Conservation (phyloP, 371 early-diverging fungal species). For the Fennellomyces sp. region DNA sequence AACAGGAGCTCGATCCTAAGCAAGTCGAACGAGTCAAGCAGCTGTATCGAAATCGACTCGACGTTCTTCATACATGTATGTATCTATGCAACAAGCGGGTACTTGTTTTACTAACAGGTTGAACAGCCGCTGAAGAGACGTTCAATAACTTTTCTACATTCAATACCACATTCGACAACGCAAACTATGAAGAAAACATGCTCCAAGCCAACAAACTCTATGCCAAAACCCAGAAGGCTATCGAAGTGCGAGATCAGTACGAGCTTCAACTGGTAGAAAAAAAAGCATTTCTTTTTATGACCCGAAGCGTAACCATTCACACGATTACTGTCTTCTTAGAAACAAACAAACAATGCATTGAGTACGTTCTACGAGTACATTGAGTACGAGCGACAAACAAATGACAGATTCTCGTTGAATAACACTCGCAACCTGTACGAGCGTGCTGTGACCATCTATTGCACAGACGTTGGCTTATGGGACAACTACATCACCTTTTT, state of each 20-base stretch:
- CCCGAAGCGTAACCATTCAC: neutral
- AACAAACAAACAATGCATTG: constrained; percentile 29
- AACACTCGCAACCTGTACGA: constrained; percentile 63
- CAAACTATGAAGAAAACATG: constrained; percentile 64
- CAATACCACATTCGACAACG: constrained; percentile 55
- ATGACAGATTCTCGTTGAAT: constrained; percentile 27
- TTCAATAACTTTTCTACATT: constrained; percentile 70
- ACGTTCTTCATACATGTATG: constrained; percentile 51
- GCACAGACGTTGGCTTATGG: constrained; percentile 66
- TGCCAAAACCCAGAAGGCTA: constrained; percentile 46
- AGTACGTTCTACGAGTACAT: constrained; percentile 51
- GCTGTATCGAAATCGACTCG: constrained; percentile 51
- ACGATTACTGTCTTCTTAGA: constrained; percentile 7
- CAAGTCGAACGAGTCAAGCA: constrained; percentile 30
- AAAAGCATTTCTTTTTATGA: neutral
- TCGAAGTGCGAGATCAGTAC: constrained; percentile 48
- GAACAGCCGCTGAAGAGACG: constrained; percentile 59
- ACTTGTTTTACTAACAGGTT: too few relatives aligned
- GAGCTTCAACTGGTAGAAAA: constrained; percentile 57
- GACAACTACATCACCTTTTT: constrained; percentile 68
- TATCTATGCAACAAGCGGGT: too few relatives aligned
- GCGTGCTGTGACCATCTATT: constrained; percentile 59
- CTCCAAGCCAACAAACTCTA: constrained; percentile 53
- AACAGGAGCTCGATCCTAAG: constrained; percentile 8
- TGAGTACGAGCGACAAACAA: constrained; percentile 38